These are phyloP conservation scores for Sordariomycetes sp. DNA, from an alignment of 2,329 filamentous ascomycete genomes.

Conservation along the genomic window DNA sequence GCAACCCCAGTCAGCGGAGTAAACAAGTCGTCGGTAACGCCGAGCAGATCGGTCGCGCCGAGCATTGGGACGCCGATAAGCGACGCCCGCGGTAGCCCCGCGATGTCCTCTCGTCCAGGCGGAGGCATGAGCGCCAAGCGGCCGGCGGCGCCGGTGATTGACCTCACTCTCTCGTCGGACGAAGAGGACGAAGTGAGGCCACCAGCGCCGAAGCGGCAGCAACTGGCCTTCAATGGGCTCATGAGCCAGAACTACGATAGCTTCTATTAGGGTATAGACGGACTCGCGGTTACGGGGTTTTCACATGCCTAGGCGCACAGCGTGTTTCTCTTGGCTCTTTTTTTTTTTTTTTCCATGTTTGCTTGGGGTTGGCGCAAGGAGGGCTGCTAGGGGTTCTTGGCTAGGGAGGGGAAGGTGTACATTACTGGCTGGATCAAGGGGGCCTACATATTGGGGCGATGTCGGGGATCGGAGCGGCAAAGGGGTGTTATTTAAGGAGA, in stretches of 20 bases:
- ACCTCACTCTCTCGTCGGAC: conserved; percentile 47
- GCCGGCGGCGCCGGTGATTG: conserved; percentile 41
- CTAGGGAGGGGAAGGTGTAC: background rate
- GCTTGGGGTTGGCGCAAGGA: background rate
- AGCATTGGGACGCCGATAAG: conserved; percentile 1
- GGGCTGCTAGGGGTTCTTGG: background rate
- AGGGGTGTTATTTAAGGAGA: background rate
- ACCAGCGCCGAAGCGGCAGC: conserved; percentile 36
- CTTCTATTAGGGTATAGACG: background rate
- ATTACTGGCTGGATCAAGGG: background rate
- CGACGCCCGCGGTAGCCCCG: background rate
- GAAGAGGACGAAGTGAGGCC: conserved; percentile 35
- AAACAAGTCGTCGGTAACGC: conserved; percentile 1
- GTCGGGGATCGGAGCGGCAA: background rate
- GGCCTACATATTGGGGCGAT: background rate
- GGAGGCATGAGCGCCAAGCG: conserved; percentile 33
- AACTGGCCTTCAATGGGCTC: background rate
- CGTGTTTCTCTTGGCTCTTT: background rate
- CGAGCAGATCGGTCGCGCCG: background rate
- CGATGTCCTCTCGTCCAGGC: conserved; percentile 1
- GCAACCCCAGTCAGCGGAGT: background rate
- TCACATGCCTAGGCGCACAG: background rate
- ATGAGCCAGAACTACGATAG: background rate
- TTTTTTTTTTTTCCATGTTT: too few relatives aligned
- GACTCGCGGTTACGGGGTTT: background rate